Evolutionary conservation across 2,329 filamentous ascomycete genomes (phyloP).

Genomic region (Clonostachys byssicola): DNA sequence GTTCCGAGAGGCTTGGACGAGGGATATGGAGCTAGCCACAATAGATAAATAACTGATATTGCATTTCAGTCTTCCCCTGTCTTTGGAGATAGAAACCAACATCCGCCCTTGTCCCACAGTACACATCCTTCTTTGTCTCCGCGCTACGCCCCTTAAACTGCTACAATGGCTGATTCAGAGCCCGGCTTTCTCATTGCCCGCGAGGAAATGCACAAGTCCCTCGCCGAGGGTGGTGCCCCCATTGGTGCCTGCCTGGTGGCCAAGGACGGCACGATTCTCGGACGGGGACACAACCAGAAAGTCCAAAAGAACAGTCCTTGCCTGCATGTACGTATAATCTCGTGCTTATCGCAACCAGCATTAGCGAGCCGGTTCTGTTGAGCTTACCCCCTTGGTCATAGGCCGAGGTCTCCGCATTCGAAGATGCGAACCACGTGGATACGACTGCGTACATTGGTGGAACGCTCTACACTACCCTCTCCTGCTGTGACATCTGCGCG

Average conservation of each 20-base stretch:
- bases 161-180: conserved; percentile 4
- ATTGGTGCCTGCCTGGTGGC: conserved; percentile 59
- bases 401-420: conserved; percentile 74
- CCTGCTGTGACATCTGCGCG: conserved; percentile 79
- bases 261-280: conserved; percentile 65
- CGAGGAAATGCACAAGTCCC: conserved; percentile 2
- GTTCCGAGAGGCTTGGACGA: too few species aligned
- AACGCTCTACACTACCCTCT: conserved; percentile 82
- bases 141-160: too few species aligned
- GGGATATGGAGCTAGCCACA: too few species aligned
- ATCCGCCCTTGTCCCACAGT: too few species aligned
- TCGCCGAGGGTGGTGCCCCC: conserved; percentile 1
- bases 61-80: too few species aligned
- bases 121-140: too few species aligned
- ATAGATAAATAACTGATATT: too few species aligned
- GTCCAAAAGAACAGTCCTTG: conserved; percentile 69
- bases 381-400: too few species aligned
- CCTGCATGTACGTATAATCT: conserved; percentile 66
- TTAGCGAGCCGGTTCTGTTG: too few species aligned
- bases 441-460: conserved; percentile 60
- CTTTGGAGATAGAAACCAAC: too few species aligned
- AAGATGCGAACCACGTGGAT: conserved; percentile 68
- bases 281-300: conserved; percentile 71
- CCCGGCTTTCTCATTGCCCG: conserved; percentile 3
- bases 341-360: too few species aligned